These are phyloP conservation scores for Malassezia slooffiae DNA, from an alignment of 1,284 basidiomycete species.

Conservation along the genomic window DNA sequence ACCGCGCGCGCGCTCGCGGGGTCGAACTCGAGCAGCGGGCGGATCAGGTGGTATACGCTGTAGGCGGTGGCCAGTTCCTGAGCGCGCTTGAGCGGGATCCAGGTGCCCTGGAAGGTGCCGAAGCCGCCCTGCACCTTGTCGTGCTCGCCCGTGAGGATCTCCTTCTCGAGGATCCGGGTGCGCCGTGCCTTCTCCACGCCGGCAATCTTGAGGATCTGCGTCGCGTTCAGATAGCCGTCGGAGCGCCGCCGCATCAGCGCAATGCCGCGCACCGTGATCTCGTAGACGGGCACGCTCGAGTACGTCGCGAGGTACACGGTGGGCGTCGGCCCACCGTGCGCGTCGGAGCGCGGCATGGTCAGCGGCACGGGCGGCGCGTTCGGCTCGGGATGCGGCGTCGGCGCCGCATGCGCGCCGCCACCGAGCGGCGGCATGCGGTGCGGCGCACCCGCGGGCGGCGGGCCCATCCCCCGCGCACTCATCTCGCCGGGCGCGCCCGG, in stretches of 20 bases:
- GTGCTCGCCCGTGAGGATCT: conserved; percentile 86
- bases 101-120: conserved; percentile 98
- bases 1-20: conserved; percentile 32
- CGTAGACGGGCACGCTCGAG: conserved; percentile 49
- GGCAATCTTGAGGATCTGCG: conserved; percentile 96
- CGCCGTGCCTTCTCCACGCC: conserved; percentile 92
- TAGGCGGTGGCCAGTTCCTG: conserved; percentile 40
- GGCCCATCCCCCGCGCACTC: too few species aligned
- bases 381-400: background rate
- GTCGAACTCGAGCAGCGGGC: conserved; percentile 43
- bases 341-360: background rate
- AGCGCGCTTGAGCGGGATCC: conserved; percentile 51
- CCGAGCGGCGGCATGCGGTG: too few species aligned
- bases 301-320: conserved; percentile 47
- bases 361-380: background rate
- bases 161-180: conserved; percentile 95
- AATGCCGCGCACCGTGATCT: conserved; percentile 69
- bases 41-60: conserved; percentile 43
- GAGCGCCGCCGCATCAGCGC: conserved; percentile 92
- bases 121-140: conserved; percentile 99
- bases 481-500: too few species aligned
- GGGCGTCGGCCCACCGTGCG: conserved; percentile 15
- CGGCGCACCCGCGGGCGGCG: too few species aligned
- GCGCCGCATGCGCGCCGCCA: too few species aligned
- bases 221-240: conserved; percentile 87